Percentiles rank a stretch among this genome's conserved stretches.
phyloP scores from a whole-genome alignment of 176 grass and related monocot genomes.

The Triticum turgidum region DNA sequence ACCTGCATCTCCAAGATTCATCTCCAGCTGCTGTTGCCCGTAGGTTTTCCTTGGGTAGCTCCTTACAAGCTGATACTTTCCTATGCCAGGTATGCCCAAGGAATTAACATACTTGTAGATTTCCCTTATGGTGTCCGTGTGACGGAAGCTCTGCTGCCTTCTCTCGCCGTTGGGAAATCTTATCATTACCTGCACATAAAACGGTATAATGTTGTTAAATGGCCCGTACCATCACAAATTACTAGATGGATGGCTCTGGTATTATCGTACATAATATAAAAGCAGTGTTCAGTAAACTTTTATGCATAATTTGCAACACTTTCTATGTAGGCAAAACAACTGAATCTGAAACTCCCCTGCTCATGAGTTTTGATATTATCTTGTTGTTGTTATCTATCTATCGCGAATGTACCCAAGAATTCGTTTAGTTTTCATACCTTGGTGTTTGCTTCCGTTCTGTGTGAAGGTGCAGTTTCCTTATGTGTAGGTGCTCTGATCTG shows the following conservation, averaged over 20 bases:
- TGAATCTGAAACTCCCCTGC: neutral
- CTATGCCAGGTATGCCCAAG: conserved; percentile 43
- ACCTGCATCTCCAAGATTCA: conserved; percentile 59
- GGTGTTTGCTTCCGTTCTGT: conserved; percentile 45
- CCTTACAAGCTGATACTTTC: conserved; percentile 46
- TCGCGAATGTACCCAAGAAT: neutral
- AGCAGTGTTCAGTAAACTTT: neutral
- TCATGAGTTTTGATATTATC: neutral
- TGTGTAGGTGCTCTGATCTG: conserved; percentile 25
- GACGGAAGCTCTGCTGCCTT: conserved; percentile 41
- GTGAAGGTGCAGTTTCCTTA: conserved; percentile 34
- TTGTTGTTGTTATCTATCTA: neutral
- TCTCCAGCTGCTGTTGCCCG: conserved; percentile 51
- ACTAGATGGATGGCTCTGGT: neutral
- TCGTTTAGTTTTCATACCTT: conserved; percentile 31
- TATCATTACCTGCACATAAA: conserved; percentile 61
- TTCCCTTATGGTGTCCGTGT: conserved; percentile 54
- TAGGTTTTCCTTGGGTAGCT: conserved; percentile 69
- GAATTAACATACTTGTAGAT: conserved; percentile 57
- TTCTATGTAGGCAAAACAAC: neutral
- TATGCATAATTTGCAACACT: neutral
- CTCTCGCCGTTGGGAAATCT: conserved; percentile 75
- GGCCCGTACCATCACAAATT: neutral
- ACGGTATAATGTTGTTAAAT: neutral
- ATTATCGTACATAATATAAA: neutral